Evolutionary conservation across 2,329 filamentous ascomycete genomes (phyloP), one percentile per base, ranked within the genome.

Genomic region (Sporothrix brunneoviolacea): DNA sequence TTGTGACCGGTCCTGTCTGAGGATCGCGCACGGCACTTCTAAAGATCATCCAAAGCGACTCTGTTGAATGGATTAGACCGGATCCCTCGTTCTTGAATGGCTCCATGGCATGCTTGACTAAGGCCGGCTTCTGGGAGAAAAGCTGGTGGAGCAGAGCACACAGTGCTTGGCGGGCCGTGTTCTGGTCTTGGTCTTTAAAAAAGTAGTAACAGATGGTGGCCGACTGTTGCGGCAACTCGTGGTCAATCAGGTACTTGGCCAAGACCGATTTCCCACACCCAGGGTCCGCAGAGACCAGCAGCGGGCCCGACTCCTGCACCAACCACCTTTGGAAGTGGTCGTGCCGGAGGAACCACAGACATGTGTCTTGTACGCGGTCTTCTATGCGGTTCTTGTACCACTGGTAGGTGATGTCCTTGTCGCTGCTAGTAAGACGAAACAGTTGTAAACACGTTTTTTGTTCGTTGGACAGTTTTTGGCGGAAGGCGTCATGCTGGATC

Each of bases 91-190:
- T 50, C 1, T 48, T 38, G 35, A 46, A 63, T 12, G 58, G 41
- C 22, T 24, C 0, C 50, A 67, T 60, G 4, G 65, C 68, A 60
- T 70, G 58, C 35, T 55, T 24, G 13, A 70, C 62, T 19, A 70
- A 51, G 16, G 8, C 41, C 1, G 60, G 62, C 6, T 61, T 61
- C 4, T 64, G 54, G 3, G 50, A 54, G 45, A 70, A 68, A 1
- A 72, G 58, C 44, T 72, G 67, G 45, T 71, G 68, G 3, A 73
- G 57, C 8, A 72, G 8, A 1, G 68, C 68, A 38, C 67, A 70
- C 16, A 71, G 60, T 0, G 66, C 68, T 53, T 66, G 62, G 0
- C 53, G 24, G 18, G 62, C 48, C 1, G 56, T 68, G 30, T 68
- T 62, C 39, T 71, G 68, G 30, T 64, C 60, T 47, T 64, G 54